These are phyloP conservation scores for Trametes villosa DNA, from an alignment of 768 basidiomycete species.

Conservation along the genomic window DNA sequence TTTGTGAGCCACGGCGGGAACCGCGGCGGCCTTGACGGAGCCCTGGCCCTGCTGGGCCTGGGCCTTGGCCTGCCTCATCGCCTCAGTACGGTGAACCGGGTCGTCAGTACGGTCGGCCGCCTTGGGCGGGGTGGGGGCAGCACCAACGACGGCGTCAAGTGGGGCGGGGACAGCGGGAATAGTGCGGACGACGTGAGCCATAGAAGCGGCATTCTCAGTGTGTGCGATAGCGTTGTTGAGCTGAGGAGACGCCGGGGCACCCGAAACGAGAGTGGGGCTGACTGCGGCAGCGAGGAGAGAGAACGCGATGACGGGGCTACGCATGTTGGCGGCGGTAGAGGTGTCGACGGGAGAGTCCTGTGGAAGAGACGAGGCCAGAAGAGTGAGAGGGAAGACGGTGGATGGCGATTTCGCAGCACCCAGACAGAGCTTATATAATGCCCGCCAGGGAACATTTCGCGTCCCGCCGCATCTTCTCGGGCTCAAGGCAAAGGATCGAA, in stretches of 20 bases:
- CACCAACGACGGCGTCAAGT: background rate
- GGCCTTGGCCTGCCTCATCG: slow-evolving; percentile 15
- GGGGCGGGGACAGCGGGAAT: background rate
- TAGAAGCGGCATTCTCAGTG: slow-evolving; percentile 11
- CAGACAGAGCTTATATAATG: slow-evolving; percentile 28
- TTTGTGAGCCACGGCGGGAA: background rate
- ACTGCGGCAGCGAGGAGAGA: slow-evolving; percentile 35
- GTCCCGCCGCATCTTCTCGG: slow-evolving; percentile 33
- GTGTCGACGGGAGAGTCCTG: slow-evolving; percentile 21
- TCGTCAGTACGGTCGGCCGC: background rate
- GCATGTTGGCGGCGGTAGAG: slow-evolving; percentile 30
- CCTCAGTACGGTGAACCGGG: slow-evolving; percentile 17
- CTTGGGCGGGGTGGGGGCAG: background rate
- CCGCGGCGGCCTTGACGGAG: slow-evolving; percentile 4
- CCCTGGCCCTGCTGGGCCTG: slow-evolving; percentile 1
- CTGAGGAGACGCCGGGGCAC: slow-evolving; percentile 32
- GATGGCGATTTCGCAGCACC: slow-evolving; percentile 1
- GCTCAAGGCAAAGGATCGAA: slow-evolving; percentile 18
- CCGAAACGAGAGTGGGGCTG: slow-evolving; percentile 34
- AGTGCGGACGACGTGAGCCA: slow-evolving; percentile 8
- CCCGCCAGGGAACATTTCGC: slow-evolving; percentile 22
- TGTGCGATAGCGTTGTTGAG: slow-evolving; percentile 21
- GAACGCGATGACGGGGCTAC: slow-evolving; percentile 39
- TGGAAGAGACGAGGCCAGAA: slow-evolving; percentile 33
- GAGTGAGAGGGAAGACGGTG: slow-evolving; percentile 24